phyloP scores from a whole-genome alignment of 305 asterid genomes.

The Plantago coronopus region DNA sequence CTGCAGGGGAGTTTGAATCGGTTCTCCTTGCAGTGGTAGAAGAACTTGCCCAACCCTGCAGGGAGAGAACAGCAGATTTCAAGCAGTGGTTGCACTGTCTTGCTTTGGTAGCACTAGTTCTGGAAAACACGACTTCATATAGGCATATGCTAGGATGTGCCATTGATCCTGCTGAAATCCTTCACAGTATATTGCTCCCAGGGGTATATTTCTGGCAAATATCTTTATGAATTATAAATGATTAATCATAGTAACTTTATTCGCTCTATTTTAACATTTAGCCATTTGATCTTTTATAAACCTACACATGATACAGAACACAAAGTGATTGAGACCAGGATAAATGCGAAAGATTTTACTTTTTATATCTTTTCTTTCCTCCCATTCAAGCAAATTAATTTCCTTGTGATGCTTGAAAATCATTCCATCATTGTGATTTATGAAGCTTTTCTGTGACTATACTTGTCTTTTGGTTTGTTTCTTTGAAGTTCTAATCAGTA shows the following conservation, averaged over 20 bases:
- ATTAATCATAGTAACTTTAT: too few relatives aligned
- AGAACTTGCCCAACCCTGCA: slow-evolving; percentile 87
- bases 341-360: too few relatives aligned
- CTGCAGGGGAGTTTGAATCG: slow-evolving; percentile 80
- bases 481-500: slow-evolving; percentile 7
- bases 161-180: slow-evolving; percentile 74
- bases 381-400: too few relatives aligned
- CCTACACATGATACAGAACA: too few relatives aligned
- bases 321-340: too few relatives aligned
- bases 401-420: neutral
- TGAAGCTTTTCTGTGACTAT: slow-evolving; percentile 2
- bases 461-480: neutral
- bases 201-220: slow-evolving; percentile 55
- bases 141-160: slow-evolving; percentile 63
- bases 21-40: slow-evolving; percentile 64
- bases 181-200: slow-evolving; percentile 81
- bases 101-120: slow-evolving; percentile 72
- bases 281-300: too few relatives aligned
- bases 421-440: neutral
- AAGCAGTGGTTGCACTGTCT: slow-evolving; percentile 92
- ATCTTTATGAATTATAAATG: neutral
- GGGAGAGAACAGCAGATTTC: slow-evolving; percentile 91
- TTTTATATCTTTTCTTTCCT: neutral
- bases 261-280: too few relatives aligned
- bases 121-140: slow-evolving; percentile 73